Percentiles rank a stretch among this genome's conserved stretches.
Evolutionary conservation across 164 flowering plant species (phyloP).

Genomic region (Chimonanthus praecox): DNA sequence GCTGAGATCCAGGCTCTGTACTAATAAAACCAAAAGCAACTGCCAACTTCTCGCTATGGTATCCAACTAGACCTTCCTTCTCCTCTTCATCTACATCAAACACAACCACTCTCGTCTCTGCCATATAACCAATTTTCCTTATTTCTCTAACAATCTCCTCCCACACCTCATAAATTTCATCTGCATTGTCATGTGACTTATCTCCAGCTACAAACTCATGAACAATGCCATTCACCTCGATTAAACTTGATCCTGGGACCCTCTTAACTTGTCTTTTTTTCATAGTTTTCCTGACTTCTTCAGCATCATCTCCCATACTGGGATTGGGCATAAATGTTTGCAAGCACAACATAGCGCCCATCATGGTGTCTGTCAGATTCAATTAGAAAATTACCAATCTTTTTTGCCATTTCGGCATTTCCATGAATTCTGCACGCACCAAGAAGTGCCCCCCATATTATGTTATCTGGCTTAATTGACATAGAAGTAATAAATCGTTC

Average conservation of each 20-base stretch:
- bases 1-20: conserved; percentile 20
- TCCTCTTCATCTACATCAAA: conserved; percentile 43
- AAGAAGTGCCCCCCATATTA: conserved; percentile 55
- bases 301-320: conserved; percentile 1
- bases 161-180: conserved; percentile 28
- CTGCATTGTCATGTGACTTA: conserved; percentile 5
- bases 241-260: background rate
- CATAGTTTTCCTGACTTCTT: background rate
- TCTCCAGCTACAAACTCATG: conserved; percentile 1
- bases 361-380: conserved; percentile 44
- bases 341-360: conserved; percentile 35
- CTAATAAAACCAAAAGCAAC: conserved; percentile 43
- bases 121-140: conserved; percentile 33
- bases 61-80: conserved; percentile 47
- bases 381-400: conserved; percentile 14
- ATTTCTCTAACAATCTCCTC: conserved; percentile 30
- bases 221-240: conserved; percentile 1
- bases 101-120: conserved; percentile 41
- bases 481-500: background rate
- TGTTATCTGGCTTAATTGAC: conserved; percentile 4
- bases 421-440: conserved; percentile 50
- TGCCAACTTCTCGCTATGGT: conserved; percentile 52
- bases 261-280: background rate
- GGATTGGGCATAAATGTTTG: conserved; percentile 2
- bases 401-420: conserved; percentile 25